Percentiles rank a stretch among this genome's conserved stretches.
Conservation (phyloP, 2,329 filamentous ascomycete genomes). For the Talaromyces atroroseus region DNA sequence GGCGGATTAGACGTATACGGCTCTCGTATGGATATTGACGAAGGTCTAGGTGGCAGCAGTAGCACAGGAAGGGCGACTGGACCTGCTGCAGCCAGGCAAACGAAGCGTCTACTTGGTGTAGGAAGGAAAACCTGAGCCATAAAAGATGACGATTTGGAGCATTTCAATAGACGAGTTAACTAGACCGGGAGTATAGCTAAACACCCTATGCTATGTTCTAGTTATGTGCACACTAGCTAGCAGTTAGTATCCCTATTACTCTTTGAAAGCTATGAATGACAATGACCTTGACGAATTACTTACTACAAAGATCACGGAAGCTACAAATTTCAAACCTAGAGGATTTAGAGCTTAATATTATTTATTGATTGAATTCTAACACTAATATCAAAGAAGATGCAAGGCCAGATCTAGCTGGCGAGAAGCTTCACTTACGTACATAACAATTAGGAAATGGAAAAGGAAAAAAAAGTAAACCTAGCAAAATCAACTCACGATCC, state of each 20-base stretch:
- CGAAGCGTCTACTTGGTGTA: slow-evolving; percentile 30
- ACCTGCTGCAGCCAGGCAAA: slow-evolving; percentile 22
- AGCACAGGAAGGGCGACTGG: slow-evolving; percentile 11
- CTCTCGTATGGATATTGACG: slow-evolving; percentile 37
- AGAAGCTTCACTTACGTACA: not conserved
- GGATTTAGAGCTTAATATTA: not conserved
- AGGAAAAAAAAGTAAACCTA: not conserved
- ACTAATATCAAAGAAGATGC: not conserved
- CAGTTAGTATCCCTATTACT: not conserved
- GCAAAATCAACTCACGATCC: not conserved
- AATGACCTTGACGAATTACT: not conserved
- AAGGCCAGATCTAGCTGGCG: slow-evolving; percentile 4
- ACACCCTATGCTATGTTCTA: not conserved
- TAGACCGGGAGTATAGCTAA: not conserved
- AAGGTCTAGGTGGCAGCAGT: slow-evolving; percentile 24
- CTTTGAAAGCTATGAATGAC: not conserved
- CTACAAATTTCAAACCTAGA: not conserved
- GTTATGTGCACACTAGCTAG: too few relatives aligned
- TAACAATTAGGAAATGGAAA: not conserved
- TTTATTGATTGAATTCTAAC: not conserved
- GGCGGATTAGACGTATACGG: slow-evolving; percentile 19
- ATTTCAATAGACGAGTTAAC: not conserved
- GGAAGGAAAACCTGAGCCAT: slow-evolving; percentile 28
- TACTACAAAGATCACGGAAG: not conserved
- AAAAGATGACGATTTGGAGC: not conserved